Base-by-base conservation (phyloP, 495 filamentous ascomycete genomes). In the Tuber umbilicatum region DNA sequence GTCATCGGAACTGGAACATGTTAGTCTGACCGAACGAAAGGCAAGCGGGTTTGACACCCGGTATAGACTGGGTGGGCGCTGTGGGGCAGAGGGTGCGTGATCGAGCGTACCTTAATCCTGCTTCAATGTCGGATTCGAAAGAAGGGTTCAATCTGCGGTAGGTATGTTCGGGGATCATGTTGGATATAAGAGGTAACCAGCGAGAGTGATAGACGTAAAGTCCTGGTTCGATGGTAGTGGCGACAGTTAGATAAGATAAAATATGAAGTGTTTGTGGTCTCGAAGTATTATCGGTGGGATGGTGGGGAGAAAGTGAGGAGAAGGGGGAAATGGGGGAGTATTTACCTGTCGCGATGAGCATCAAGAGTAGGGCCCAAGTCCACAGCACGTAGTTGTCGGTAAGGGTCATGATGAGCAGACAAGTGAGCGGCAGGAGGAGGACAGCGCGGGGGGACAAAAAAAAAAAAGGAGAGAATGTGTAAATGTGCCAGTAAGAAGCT, bases 111-210 rank as follows among this genome's bases (percentile, higher is more conserved):
- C 77, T 82, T 68, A 99, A 86, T 27, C 95, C 95, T 35, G 92
- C 88, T 83, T 97, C 94, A 60, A 94, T 87, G 84, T 99, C 95
- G 70, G 85, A 88, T 47, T 86, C 86, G 84, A 98, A 97, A 76
- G 88, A 88, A 0, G 93, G 92, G 41, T 70, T 78, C 19, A 97
- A 87, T 41, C 87, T 90, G 73, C 89, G 83, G 85, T 97, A 98
- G 74, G 87, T 81, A 84, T 82, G 81, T 80, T 78, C 68, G 37
- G 78, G 77, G 74, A 85, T 70, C 68, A 89, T 84, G 78, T 89
- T 86, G 68, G 88, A 87, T 17, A 91, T 79, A 38, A 89, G 81
- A 60, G 86, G 89, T 37, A 91, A 79, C 95, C 95, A 99, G 84
- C 85, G 85, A 71, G 86, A 83, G 72, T 95, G 93, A 68, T 91